Evolutionary conservation across 345 rosid genomes (phyloP).

Genomic region (Dovyalis caffra): DNA sequence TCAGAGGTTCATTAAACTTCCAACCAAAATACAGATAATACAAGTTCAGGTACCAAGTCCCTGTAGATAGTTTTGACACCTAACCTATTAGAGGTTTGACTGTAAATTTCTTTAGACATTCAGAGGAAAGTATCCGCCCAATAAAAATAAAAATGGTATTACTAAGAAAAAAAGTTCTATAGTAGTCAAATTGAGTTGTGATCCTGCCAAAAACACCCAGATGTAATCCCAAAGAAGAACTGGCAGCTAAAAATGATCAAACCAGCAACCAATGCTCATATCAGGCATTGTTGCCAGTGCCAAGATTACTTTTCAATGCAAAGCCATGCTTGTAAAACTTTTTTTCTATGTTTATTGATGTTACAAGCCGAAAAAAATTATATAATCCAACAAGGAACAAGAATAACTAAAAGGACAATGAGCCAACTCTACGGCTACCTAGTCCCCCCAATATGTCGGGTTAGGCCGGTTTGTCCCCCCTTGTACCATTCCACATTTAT

Average conservation of each 20-base stretch:
- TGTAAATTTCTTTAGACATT: neutral
- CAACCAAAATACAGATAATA: neutral
- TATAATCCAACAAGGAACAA: neutral
- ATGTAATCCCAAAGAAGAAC: neutral
- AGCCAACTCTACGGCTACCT: neutral
- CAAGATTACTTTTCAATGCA: neutral
- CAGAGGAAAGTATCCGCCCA: neutral
- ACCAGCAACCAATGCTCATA: neutral
- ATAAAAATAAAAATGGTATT: neutral
- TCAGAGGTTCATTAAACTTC: neutral
- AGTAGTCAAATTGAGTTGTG: neutral
- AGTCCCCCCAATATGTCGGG: too few relatives aligned
- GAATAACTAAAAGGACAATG: neutral
- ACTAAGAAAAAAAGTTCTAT: neutral
- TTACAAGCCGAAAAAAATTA: neutral
- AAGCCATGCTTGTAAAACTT: neutral
- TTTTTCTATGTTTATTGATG: neutral
- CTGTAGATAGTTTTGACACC: neutral
- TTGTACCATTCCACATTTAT: too few relatives aligned
- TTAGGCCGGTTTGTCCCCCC: too few relatives aligned
- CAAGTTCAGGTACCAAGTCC: neutral
- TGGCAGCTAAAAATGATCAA: neutral
- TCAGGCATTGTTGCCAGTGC: neutral
- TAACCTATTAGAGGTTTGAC: neutral
- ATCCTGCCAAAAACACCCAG: neutral